Evolutionary conservation across 139 green algal genomes (phyloP), one percentile per base, ranked within the genome.

Genomic region (Chlamydomonas sp.): DNA sequence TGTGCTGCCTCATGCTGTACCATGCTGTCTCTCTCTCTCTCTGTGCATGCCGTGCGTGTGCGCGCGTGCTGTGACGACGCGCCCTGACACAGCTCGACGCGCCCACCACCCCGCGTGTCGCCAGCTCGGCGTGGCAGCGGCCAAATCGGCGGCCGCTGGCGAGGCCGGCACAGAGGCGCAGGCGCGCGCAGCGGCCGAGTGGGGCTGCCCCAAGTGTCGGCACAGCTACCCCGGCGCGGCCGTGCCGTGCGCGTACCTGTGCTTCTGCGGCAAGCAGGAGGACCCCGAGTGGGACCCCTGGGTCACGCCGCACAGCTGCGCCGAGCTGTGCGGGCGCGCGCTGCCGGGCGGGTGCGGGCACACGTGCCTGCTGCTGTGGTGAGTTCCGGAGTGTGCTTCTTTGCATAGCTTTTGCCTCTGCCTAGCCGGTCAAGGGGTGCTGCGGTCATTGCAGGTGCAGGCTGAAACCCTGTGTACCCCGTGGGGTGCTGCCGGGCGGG

Each of bases 181-280:
- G 35, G 69, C 71, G 3, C 63, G 36, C 8, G 70, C 64, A 3
- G 29, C 39, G 5, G 60, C 75, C 0, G 73, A 76, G n/a, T 93
- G 88, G 88, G 83, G 59, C 62, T 93, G 88, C 69, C 88, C 88
- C n/a, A 93, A 92, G 78, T 93, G 88, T 67, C 76, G 85, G n/a
- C 24, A 62, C 10, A 73, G 60, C 13, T 90, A 92, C 71, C 28
- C 50, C 4, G 29, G 67, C 0, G 22, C 38, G 5, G 61, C 71
- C 13, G 68, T 90, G 6, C 88, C 88, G 0, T 35, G 47, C 22
- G 58, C 60, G 3, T 92, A 92, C 77, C 72, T 29, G 31, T 94
- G 88, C 85, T 92, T 89, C 72, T 92, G 88, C 65, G 81, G 82
- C 67, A 89, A 90, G 71, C 50, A 70, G 70, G 33, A 50, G 16